Base-by-base conservation (phyloP, 306 rosid species). In the Ceratonia siliqua region DNA sequence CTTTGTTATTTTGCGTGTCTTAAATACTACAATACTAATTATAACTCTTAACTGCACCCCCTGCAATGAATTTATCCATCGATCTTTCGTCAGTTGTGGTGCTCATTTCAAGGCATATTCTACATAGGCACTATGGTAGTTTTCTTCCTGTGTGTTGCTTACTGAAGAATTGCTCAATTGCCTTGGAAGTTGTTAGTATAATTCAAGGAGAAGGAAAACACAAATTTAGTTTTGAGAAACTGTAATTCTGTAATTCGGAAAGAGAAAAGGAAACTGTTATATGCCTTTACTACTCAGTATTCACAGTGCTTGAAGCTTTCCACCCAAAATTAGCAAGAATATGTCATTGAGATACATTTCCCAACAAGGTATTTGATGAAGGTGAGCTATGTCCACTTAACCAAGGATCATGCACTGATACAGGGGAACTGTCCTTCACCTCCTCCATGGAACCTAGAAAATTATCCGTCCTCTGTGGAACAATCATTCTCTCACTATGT, bases 381-480 rank as follows among this genome's bases (percentile, higher is more conserved):
- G 98, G 97, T 48, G 99, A 92, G 87, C 99, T 92, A 8, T 82
- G 92, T 73, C 85, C 92, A 85, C 98, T 95, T 9, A 89, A 84
- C 99, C 99, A 95, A 68, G 92, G 96, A 72, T 90, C 93, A 2
- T 92, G 95, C 32, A 95, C 92, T 10, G 96, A 95, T 46, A 90
- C 93, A 68, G 99, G 98, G 41, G 99, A 94, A 81, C 78, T 77
- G 56, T 95, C 97, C 56, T 77, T 81, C 68, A 83, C 85, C 73
- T 84, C 90, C 55, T 70, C 89, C 85, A 68, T 14, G 9, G 87
- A 57, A 12, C 83, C 81, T 71, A 86, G 59, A 62, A 71, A 41
- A 35, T 61, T 79, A 50, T 77, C 87, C 0, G 59, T 41, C 69
- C 72, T 83, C 41, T 75, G 85, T 1, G 89, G 73, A 78, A 77